Evolutionary conservation across 768 basidiomycete species (phyloP).

Genomic region (Lanmaoa pseudosensibilis): DNA sequence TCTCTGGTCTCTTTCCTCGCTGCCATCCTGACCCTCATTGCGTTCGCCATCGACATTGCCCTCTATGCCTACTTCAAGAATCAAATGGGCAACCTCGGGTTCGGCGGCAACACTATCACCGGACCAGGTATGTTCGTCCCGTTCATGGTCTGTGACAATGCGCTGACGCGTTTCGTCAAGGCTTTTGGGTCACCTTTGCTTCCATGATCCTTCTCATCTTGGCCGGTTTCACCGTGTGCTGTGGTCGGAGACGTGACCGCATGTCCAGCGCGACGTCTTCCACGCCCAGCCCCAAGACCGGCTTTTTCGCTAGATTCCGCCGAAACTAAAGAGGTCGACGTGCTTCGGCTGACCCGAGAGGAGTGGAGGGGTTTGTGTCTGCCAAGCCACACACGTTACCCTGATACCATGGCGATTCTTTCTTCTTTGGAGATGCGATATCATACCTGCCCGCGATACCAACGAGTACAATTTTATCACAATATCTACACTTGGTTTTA

Average conservation of each 20-base stretch:
- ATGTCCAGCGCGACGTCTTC: conserved; percentile 39
- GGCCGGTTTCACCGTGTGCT: conserved; percentile 69
- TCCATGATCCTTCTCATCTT: conserved; percentile 61
- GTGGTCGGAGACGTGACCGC: conserved; percentile 60
- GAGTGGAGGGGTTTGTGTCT: too few species aligned
- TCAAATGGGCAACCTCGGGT: conserved; percentile 50
- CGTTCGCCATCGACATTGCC: conserved; percentile 77
- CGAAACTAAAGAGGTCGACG: conserved; percentile 35
- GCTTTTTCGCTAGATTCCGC: conserved; percentile 40
- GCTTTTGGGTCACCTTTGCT: conserved; percentile 76
- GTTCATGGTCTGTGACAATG: neutral
- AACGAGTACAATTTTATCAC: conserved; percentile 7
- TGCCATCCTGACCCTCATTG: conserved; percentile 63
- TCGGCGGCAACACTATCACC: conserved; percentile 47
- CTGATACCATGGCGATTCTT: neutral
- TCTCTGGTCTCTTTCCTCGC: conserved; percentile 64
- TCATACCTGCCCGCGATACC: conserved; percentile 3
- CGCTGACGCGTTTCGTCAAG: conserved; percentile 34
- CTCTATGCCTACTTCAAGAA: conserved; percentile 63
- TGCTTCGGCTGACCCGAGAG: too few species aligned
- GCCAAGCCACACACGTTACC: neutral
- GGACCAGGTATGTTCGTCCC: conserved; percentile 54
- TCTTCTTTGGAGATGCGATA: neutral
- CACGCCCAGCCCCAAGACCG: conserved; percentile 21
- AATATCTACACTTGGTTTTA: conserved; percentile 7